These are phyloP conservation scores for Fusarium pseudoanthophilum DNA, from an alignment of 2,329 filamentous ascomycete genomes.

Conservation along the genomic window DNA sequence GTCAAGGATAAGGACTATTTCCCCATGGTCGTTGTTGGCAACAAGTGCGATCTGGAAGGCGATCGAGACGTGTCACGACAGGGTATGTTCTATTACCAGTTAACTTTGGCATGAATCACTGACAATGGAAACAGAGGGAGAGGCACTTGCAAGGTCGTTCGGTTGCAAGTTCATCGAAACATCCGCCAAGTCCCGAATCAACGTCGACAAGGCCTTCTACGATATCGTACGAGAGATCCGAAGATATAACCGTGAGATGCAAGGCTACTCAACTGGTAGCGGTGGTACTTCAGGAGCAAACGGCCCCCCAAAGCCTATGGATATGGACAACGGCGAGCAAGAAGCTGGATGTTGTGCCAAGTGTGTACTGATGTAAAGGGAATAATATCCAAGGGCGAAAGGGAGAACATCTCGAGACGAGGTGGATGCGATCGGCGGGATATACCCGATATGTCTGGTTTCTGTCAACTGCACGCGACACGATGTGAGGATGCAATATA, in stretches of 20 bases:
- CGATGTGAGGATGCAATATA: conserved; percentile 37
- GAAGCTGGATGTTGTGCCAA: conserved; percentile 84
- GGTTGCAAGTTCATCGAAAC: conserved; percentile 99
- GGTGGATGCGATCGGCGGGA: conserved; percentile 18
- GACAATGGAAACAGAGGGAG: conserved; percentile 75
- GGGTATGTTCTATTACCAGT: conserved; percentile 67
- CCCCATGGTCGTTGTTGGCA: conserved; percentile 98
- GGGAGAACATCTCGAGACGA: conserved; percentile 24
- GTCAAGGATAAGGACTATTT: conserved; percentile 99
- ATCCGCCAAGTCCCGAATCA: conserved; percentile 96
- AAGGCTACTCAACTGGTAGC: conserved; percentile 80
- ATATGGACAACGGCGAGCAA: conserved; percentile 75
- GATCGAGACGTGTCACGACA: conserved; percentile 92
- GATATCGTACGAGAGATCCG: conserved; percentile 98
- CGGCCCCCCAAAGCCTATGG: conserved; percentile 77
- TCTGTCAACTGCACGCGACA: conserved; percentile 19
- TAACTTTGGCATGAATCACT: conserved; percentile 10
- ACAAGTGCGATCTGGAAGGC: conserved; percentile 97
- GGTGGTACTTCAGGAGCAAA: conserved; percentile 70
- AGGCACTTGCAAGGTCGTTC: conserved; percentile 85
- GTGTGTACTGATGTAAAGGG: conserved; percentile 84
- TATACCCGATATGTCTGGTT: conserved; percentile 18
- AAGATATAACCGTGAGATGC: conserved; percentile 98
- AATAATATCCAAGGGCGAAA: conserved; percentile 18
- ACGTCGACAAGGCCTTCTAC: conserved; percentile 98